A percentile compares a stretch with the other conserved stretches of the same genome.
These are phyloP conservation scores for Crucihimalaya himalaica DNA, from an alignment of 345 rosid species.

Conservation along the genomic window DNA sequence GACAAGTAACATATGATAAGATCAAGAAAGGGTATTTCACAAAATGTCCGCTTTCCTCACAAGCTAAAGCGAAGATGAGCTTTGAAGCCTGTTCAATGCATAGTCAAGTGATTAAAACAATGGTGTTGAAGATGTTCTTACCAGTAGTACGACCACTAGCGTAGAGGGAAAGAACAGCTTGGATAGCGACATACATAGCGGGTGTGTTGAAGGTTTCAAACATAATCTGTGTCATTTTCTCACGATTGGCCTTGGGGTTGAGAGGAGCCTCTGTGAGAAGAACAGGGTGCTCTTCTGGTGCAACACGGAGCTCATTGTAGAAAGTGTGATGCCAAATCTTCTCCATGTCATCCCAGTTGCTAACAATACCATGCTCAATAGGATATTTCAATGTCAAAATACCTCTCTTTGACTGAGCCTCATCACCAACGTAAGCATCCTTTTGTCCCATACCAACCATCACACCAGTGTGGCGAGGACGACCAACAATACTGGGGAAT, in stretches of 20 bases:
- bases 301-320: slow-evolving; percentile 59
- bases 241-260: slow-evolving; percentile 57
- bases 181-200: slow-evolving; percentile 56
- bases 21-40: not conserved
- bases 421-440: slow-evolving; percentile 66
- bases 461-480: slow-evolving; percentile 61
- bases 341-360: slow-evolving; percentile 71
- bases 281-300: slow-evolving; percentile 61
- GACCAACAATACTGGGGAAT: slow-evolving; percentile 63
- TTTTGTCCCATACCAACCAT: slow-evolving; percentile 70
- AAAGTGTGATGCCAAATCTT: slow-evolving; percentile 66
- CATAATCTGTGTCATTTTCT: slow-evolving; percentile 61
- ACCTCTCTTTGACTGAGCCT: slow-evolving; percentile 64
- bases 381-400: slow-evolving; percentile 58
- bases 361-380: slow-evolving; percentile 61
- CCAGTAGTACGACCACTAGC: slow-evolving; percentile 67
- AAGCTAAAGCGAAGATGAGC: no score
- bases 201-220: slow-evolving; percentile 54
- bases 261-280: slow-evolving; percentile 59
- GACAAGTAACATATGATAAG: not conserved
- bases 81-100: not conserved
- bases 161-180: slow-evolving; percentile 55
- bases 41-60: no score
- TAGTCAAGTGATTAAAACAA: not conserved
- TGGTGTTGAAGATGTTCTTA: slow-evolving; percentile 6